A percentile compares a stretch with the other conserved stretches of the same genome.
Conservation (phyloP, 371 early-diverging fungal species). For the Furculomyces boomerangus region DNA sequence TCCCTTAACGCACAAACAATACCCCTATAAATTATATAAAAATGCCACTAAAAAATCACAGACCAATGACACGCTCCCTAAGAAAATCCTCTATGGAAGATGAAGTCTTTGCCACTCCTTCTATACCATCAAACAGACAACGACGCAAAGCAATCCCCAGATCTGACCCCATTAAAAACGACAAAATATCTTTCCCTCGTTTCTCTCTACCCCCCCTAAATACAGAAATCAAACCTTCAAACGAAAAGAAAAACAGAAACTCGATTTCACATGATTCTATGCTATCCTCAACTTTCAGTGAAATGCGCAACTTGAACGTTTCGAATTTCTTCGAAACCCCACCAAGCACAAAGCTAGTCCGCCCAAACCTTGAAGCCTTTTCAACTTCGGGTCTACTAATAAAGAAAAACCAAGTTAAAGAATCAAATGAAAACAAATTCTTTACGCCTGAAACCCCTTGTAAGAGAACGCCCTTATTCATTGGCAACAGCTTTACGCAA, state of each 20-base stretch:
- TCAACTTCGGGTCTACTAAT: conserved; percentile 22
- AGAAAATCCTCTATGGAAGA: neutral
- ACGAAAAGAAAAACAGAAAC: neutral
- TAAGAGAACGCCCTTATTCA: conserved; percentile 6
- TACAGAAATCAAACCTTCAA: neutral
- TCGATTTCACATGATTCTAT: neutral
- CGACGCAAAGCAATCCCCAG: neutral
- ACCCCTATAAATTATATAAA: no score
- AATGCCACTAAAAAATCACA: neutral
- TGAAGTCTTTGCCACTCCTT: conserved; percentile 2
- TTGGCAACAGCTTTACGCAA: conserved; percentile 1
- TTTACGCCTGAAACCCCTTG: conserved; percentile 23
- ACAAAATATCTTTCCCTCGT: neutral
- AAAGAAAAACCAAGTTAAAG: conserved; percentile 14
- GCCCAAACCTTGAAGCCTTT: conserved; percentile 23
- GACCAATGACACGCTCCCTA: neutral
- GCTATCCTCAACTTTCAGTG: neutral
- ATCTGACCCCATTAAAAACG: neutral
- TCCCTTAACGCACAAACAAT: no score
- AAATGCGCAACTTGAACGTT: neutral
- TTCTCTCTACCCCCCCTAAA: neutral
- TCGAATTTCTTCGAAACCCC: conserved; percentile 10
- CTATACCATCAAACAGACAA: neutral
- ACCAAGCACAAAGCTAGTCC: conserved; percentile 24
- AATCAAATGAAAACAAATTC: conserved; percentile 8